Evolutionary conservation across 345 rosid species (phyloP).

Genomic region (Microthlaspi erraticum): DNA sequence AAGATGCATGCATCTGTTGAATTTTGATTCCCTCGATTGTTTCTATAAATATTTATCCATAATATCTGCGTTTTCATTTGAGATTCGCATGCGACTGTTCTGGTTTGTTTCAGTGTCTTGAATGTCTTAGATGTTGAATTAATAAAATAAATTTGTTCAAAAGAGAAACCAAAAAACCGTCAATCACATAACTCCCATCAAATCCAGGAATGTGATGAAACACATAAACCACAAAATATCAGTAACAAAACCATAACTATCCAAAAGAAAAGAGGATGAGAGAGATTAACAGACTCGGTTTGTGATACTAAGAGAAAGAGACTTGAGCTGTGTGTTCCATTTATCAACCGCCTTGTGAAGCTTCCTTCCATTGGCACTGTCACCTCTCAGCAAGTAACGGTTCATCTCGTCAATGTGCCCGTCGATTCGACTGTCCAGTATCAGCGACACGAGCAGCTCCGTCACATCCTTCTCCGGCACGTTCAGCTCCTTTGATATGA

Average conservation of each 20-base stretch:
- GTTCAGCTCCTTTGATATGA: slow-evolving; percentile 94
- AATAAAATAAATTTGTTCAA: too few species aligned
- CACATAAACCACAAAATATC: neutral
- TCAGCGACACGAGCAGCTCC: slow-evolving; percentile 84
- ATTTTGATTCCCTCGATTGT: too few species aligned
- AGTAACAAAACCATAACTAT: neutral
- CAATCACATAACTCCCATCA: slow-evolving; percentile 25
- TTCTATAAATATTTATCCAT: too few species aligned
- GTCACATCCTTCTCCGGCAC: slow-evolving; percentile 96
- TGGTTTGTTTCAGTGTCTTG: too few species aligned
- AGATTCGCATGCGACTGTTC: too few species aligned
- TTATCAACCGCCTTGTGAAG: slow-evolving; percentile 85
- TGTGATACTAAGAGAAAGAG: slow-evolving; percentile 69
- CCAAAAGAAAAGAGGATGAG: slow-evolving; percentile 9
- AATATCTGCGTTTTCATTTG: too few species aligned
- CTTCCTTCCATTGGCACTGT: slow-evolving; percentile 95
- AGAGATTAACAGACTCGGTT: slow-evolving; percentile 65
- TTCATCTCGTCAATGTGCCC: slow-evolving; percentile 99
- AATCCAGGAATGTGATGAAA: slow-evolving; percentile 24
- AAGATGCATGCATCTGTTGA: too few species aligned
- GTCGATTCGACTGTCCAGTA: slow-evolving; percentile 88
- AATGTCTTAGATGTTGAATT: too few species aligned
- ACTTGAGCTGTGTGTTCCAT: slow-evolving; percentile 92
- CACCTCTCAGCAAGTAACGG: slow-evolving; percentile 84
- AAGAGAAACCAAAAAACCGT: too few species aligned